Conservation (phyloP, 2,329 filamentous ascomycete species). For the Apiospora arundinis region DNA sequence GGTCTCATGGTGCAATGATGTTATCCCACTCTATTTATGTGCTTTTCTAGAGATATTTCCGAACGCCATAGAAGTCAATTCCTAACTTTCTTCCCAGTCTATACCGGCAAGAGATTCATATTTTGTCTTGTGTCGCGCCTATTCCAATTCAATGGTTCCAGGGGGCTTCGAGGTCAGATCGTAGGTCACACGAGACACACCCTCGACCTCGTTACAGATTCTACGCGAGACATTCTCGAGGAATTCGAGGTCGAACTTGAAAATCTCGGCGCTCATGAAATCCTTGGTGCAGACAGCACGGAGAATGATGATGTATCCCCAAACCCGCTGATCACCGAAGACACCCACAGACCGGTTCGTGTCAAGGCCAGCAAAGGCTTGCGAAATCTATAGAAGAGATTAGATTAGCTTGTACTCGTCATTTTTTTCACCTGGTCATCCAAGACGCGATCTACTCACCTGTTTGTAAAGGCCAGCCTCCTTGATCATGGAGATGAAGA, state of each 20-base stretch:
- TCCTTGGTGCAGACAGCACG: constrained; percentile 55
- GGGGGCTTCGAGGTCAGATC: constrained; percentile 54
- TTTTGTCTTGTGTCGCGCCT: background rate
- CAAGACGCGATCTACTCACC: constrained; percentile 31
- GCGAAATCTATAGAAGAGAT: constrained; percentile 44
- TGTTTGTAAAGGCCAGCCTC: constrained; percentile 75
- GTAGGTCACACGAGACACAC: constrained; percentile 74
- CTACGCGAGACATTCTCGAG: constrained; percentile 60
- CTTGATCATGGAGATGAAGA: constrained; percentile 79
- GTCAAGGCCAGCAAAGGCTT: constrained; percentile 55
- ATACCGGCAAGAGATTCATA: background rate
- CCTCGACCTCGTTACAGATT: constrained; percentile 79
- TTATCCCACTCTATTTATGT: background rate
- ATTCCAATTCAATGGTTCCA: constrained; percentile 70
- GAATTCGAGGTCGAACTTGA: constrained; percentile 57
- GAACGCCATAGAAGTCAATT: background rate
- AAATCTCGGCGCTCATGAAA: constrained; percentile 71
- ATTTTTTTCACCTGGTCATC: background rate
- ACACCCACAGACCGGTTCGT: constrained; percentile 50
- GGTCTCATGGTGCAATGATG: background rate
- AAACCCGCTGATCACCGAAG: constrained; percentile 62
- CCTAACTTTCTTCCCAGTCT: background rate
- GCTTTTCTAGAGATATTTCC: background rate
- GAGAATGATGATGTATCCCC: constrained; percentile 42
- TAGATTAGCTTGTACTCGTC: too few species aligned